phyloP scores from a whole-genome alignment of 208 protist genomes.

The Perkinsela sp. region DNA sequence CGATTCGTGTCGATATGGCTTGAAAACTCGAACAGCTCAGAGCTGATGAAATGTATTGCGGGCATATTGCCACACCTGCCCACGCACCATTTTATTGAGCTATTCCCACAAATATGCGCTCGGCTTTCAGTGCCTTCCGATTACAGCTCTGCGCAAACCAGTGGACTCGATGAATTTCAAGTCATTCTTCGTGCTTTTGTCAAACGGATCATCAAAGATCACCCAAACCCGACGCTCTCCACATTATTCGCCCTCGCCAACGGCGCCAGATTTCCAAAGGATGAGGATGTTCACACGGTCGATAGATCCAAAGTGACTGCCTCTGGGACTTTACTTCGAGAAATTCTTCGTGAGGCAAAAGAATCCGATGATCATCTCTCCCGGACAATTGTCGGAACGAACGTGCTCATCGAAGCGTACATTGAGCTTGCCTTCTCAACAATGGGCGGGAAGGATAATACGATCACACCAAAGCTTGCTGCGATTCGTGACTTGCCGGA shows the following conservation, averaged over 20 bases:
- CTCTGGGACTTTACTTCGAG: background rate
- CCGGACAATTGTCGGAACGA: conserved; percentile 11
- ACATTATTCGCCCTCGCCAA: conserved; percentile 25
- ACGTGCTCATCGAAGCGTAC: conserved; percentile 27
- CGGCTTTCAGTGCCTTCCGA: conserved; percentile 12
- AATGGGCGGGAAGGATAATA: conserved; percentile 2
- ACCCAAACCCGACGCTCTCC: conserved; percentile 24
- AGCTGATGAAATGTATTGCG: conserved; percentile 1
- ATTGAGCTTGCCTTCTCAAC: conserved; percentile 31
- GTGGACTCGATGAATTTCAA: background rate
- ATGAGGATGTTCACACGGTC: background rate
- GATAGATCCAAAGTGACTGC: conserved; percentile 17
- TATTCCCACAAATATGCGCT: conserved; percentile 27
- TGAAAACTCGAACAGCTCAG: conserved; percentile 9
- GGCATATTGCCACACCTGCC: conserved; percentile 5
- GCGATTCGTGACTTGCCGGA: conserved; percentile 8
- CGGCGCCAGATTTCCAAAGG: background rate
- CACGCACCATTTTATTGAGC: conserved; percentile 16
- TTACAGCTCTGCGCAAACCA: background rate
- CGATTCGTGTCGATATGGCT: conserved; percentile 40
- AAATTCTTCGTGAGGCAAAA: background rate
- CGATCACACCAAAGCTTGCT: conserved; percentile 9
- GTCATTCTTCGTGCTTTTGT: conserved; percentile 12
- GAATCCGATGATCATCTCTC: background rate
- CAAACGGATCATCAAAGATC: conserved; percentile 11